These are phyloP conservation scores for Daedaleopsis nitida DNA, from an alignment of 768 basidiomycete genomes.

Conservation along the genomic window DNA sequence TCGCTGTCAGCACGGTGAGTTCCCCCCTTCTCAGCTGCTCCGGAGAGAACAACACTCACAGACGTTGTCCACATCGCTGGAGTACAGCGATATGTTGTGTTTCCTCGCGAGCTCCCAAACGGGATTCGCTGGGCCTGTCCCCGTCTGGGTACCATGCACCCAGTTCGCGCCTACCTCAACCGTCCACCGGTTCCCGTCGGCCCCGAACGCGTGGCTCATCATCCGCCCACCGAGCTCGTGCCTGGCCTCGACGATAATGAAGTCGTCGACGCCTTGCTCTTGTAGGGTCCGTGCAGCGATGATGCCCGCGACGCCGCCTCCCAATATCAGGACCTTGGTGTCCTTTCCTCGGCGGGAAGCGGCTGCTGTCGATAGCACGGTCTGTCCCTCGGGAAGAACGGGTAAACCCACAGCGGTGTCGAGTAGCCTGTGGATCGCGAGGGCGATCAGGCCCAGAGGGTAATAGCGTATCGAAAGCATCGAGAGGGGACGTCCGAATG, in stretches of 20 bases:
- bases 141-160: slow-evolving; percentile 54
- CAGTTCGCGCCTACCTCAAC: slow-evolving; percentile 65
- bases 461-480: no score
- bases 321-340: slow-evolving; percentile 46
- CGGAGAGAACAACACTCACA: slow-evolving; percentile 35
- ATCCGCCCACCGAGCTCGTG: slow-evolving; percentile 63
- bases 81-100: slow-evolving; percentile 48
- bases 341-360: background rate
- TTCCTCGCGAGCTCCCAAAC: slow-evolving; percentile 59
- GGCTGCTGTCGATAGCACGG: no score
- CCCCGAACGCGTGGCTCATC: slow-evolving; percentile 48
- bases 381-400: no score
- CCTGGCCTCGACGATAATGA: slow-evolving; percentile 62
- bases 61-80: slow-evolving; percentile 43
- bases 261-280: slow-evolving; percentile 53
- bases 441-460: no score
- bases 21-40: background rate
- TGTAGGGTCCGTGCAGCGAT: slow-evolving; percentile 62
- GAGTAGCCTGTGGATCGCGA: no score
- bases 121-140: slow-evolving; percentile 56
- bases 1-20: slow-evolving; percentile 38
- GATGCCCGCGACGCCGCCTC: slow-evolving; percentile 55
- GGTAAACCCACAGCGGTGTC: no score
- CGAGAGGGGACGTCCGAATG: no score
- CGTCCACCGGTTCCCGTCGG: slow-evolving; percentile 36